Base-by-base conservation (phyloP, 345 rosid species). In the Litchi chinensis region DNA sequence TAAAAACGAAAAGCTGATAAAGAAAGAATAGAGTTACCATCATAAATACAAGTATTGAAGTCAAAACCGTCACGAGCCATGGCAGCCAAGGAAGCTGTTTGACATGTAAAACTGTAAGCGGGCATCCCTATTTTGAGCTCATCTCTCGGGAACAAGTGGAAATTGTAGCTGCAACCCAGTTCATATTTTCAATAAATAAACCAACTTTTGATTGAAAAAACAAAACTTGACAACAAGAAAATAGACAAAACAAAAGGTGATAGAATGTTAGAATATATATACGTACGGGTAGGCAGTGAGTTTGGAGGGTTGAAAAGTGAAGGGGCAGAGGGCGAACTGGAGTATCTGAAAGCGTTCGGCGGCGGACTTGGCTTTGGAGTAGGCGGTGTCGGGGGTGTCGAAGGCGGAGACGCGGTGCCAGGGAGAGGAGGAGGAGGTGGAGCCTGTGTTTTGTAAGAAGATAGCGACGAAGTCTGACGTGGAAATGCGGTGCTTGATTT, bases 21-120 rank as follows among this genome's bases (percentile, higher is more conserved):
- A 60, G 65, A 22, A 16, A 60, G 65, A 60, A n/a, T 60, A n/a
- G 8, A 59, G 80, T 79, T 75, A 93, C 99, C 99, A 77, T 95
- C 89, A 79, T 90, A 86, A 66, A 95, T 89, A 77, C 98, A 95
- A 68, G 93, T 83, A 82, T 93, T 95, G 77, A 95, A 93, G 84
- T 95, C 97, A 62, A 93, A 93, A 28, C 96, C 97, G 84, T 92
- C 91, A 12, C 81, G 87, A 68, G 91, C 96, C 99, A 95, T 91
- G 16, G 95, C 73, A 46, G 80, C 80, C 83, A 95, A 87, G 84
- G 79, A 82, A 0, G 97, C 89, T 2, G 96, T 77, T 79, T 95
- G 98, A 73, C 99, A 95, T 12, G 91, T 84, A 83, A 95, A 93
- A 83, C 90, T 91, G 81, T 91, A 95, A 82, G 91, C 88, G 37